phyloP scores from a whole-genome alignment of 2,329 filamentous ascomycete genomes.

The Curvularia sp. region DNA sequence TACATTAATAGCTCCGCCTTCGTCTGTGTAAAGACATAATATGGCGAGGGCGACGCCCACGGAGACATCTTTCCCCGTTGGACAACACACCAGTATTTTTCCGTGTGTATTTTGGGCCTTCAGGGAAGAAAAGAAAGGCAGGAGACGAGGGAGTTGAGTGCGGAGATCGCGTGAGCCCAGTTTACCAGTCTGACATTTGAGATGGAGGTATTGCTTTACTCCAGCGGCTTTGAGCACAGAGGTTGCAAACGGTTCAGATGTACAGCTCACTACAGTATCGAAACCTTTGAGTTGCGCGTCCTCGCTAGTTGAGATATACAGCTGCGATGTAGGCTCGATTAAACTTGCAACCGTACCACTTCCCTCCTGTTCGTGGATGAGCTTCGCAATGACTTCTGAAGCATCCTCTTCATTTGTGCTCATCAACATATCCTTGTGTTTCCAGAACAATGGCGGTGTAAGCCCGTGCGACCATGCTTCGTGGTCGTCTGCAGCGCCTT shows the following conservation, averaged over 20 bases:
- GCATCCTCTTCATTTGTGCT: conserved; percentile 70
- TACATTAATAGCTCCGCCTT: conserved; percentile 59
- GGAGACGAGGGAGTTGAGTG: conserved; percentile 69
- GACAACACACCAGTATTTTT: conserved; percentile 66
- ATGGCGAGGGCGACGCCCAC: conserved; percentile 79
- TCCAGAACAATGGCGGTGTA: conserved; percentile 82
- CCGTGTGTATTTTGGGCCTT: not conserved
- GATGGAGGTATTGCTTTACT: conserved; percentile 59
- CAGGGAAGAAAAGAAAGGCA: conserved; percentile 57
- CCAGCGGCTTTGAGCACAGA: conserved; percentile 18
- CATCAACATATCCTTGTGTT: conserved; percentile 67
- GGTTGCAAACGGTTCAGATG: conserved; percentile 50
- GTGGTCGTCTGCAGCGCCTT: conserved; percentile 92
- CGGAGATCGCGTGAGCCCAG: conserved; percentile 84
- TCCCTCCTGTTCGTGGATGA: conserved; percentile 44
- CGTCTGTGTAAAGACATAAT: conserved; percentile 74
- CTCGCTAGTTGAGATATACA: conserved; percentile 53
- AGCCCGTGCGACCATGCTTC: conserved; percentile 90
- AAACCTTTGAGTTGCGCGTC: conserved; percentile 49
- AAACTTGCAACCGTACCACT: conserved; percentile 42
- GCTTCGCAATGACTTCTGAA: conserved; percentile 57
- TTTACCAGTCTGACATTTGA: conserved; percentile 76
- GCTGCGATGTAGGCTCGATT: conserved; percentile 51
- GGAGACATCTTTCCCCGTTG: conserved; percentile 80
- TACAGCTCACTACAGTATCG: conserved; percentile 55